A percentile compares a stretch with the other conserved stretches of the same genome.
phyloP scores from a whole-genome alignment of 78 protist species.

The Dictyostelium brefeldianum region DNA sequence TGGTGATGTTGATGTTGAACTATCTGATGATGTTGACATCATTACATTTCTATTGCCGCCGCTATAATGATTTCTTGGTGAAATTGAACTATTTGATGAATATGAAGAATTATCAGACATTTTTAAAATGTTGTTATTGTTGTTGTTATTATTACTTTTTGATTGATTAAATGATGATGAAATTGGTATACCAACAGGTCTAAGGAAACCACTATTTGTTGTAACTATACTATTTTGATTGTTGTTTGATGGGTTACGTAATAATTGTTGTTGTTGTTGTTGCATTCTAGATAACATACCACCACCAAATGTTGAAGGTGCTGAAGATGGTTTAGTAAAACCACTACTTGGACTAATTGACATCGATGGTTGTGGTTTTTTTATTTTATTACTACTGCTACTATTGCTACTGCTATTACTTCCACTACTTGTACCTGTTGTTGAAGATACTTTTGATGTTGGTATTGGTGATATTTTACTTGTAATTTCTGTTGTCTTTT shows the following conservation, averaged over 20 bases:
- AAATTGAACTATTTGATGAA: slow-evolving; percentile 8
- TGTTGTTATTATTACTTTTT: background rate
- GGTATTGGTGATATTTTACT: background rate
- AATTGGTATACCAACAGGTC: slow-evolving; percentile 23
- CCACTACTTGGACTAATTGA: background rate
- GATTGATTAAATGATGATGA: slow-evolving; percentile 11
- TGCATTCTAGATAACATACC: slow-evolving; percentile 27
- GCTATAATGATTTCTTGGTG: slow-evolving; percentile 7
- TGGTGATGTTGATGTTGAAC: slow-evolving; percentile 6
- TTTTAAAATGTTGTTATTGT: background rate
- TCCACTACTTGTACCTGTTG: background rate
- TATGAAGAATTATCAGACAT: background rate
- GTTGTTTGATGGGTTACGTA: background rate
- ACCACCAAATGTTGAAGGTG: slow-evolving; percentile 20
- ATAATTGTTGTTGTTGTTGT: background rate
- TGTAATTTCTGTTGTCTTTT: background rate
- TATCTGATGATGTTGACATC: slow-evolving; percentile 7
- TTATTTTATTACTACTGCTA: background rate
- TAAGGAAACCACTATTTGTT: slow-evolving; percentile 8
- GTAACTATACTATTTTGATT: background rate
- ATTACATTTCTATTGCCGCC: background rate
- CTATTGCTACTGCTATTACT: background rate
- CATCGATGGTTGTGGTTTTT: background rate
- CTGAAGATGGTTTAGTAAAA: slow-evolving; percentile 1
- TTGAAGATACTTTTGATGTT: background rate